Percentiles rank a stretch among this genome's conserved stretches.
phyloP scores from a whole-genome alignment of 2,329 filamentous ascomycete genomes.

The Dothistroma pini region DNA sequence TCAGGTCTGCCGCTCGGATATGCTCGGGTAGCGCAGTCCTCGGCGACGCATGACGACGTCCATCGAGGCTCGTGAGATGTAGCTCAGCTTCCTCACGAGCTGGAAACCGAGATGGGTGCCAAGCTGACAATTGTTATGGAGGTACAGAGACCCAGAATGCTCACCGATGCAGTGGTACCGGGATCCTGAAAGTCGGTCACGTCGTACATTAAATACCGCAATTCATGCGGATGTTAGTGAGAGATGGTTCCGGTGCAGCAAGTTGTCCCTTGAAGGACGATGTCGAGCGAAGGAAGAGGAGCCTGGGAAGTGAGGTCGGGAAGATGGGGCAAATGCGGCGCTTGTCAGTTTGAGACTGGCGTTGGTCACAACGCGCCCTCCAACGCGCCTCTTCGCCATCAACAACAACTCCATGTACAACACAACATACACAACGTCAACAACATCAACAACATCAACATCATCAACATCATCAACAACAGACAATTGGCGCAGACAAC shows the following conservation, averaged over 20 bases:
- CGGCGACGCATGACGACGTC: not conserved
- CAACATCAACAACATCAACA: not conserved
- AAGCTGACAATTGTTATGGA: not conserved
- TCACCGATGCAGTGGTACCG: not conserved
- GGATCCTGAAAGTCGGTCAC: not conserved
- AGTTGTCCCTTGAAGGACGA: too few relatives aligned
- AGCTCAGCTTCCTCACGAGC: not conserved
- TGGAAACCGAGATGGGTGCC: not conserved
- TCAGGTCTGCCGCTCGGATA: not conserved
- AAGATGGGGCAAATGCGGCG: not conserved
- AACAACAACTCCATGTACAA: not conserved
- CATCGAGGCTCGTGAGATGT: not conserved
- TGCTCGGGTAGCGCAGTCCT: not conserved
- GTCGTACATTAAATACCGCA: not conserved
- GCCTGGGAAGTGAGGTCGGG: constrained; percentile 6
- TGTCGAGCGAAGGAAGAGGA: not conserved
- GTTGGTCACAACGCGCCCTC: constrained; percentile 1
- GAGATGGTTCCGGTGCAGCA: too few relatives aligned
- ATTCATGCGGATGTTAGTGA: too few relatives aligned
- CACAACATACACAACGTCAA: too few relatives aligned
- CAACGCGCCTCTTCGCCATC: not conserved
- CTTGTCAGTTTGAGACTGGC: constrained; percentile 3
- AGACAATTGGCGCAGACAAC: not conserved
- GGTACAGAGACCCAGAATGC: not conserved
- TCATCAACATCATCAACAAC: too few relatives aligned